Evolutionary conservation across 805 yeast species (phyloP), one percentile per base, ranked within the genome.

Genomic region (Lipomyces mesembrius): DNA sequence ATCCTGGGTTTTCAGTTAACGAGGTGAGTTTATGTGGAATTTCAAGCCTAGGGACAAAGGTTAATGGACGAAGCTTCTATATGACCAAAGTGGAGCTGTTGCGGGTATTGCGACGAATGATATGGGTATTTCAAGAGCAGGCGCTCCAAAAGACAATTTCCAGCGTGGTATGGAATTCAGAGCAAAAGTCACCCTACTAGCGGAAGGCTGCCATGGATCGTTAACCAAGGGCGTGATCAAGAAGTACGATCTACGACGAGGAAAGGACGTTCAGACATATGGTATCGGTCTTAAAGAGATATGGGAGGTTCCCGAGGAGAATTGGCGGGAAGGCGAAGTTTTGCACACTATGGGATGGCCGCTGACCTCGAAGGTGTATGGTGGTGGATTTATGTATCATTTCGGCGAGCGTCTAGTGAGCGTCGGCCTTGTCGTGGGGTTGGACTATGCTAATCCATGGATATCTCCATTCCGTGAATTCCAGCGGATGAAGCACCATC

Each of bases 171-270:
- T 95, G 97, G 98, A 92, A 78, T 95, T 95, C 78, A 95, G 89
- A 73, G 91, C 99, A 3, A 86, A 95, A 73, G 82, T 88, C 67
- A 93, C 98, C 0, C 89, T 95, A 20, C 83, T 95, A 39, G 97
- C 97, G 4, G 99, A 95, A 79, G 99, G 99, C n/a, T 95, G 99
- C 76, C 98, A 93, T 78, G 99, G 99, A 0, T 92, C 97, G 0
- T 81, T 95, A 62, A 83, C 93, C 12, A 94, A 95, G 76, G 85
- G 89, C 75, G 88, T 86, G 0, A 88, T 94, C 62, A 80, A 83
- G 62, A 86, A 88, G 73, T 94, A 79, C 78, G 82, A 87, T 55
- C 80, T 95, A 67, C 85, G 98, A 65, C 82, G 83, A 60, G 84
- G 85, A 39, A 46, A 62, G 29, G 88, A 88, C 22, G 82, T 82